Evolutionary conservation across 2,329 filamentous ascomycete species (phyloP).

Genomic region (Ophiostoma fasciatum): DNA sequence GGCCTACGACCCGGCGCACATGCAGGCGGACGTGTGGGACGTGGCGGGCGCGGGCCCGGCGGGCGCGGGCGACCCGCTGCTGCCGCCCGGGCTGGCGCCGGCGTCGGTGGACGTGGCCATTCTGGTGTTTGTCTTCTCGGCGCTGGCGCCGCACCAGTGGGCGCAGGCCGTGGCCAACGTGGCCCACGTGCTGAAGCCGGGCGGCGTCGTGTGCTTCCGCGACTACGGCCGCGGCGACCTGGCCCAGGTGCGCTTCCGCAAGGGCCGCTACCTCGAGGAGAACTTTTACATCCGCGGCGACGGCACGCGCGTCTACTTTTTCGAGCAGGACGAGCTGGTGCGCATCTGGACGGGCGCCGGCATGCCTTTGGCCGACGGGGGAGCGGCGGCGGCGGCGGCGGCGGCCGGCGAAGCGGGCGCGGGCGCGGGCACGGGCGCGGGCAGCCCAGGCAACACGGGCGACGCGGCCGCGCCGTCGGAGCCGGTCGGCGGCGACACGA

Average conservation of each 20-base stretch:
- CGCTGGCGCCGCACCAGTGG: constrained; percentile 77
- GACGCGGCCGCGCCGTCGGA: neutral
- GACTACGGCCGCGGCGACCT: constrained; percentile 94
- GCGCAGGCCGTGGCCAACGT: constrained; percentile 67
- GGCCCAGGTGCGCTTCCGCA: constrained; percentile 93
- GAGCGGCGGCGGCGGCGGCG: constrained; percentile 3
- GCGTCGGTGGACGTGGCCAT: constrained; percentile 82
- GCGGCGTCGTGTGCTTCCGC: constrained; percentile 85
- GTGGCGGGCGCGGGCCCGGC: constrained; percentile 51
- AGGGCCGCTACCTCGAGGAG: constrained; percentile 82
- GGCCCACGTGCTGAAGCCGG: constrained; percentile 70
- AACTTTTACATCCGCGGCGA: constrained; percentile 97
- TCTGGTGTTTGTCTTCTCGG: constrained; percentile 96
- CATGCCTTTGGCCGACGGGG: neutral
- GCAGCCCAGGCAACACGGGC: too few relatives aligned
- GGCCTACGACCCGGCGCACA: constrained; percentile 50
- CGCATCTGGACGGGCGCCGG: constrained; percentile 53
- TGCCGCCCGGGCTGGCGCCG: constrained; percentile 64
- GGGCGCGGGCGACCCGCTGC: constrained; percentile 30
- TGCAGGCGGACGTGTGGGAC: constrained; percentile 94
- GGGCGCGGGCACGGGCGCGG: constrained; percentile 40
- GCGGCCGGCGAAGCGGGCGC: constrained; percentile 5
- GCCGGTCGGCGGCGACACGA: constrained; percentile 4
- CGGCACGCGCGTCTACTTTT: constrained; percentile 94
- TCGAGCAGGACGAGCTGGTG: constrained; percentile 70